A percentile compares a stretch with the other conserved stretches of the same genome.
These are phyloP conservation scores for Allantophomopsis lycopodina DNA, from an alignment of 2,329 filamentous ascomycete genomes.

Conservation along the genomic window DNA sequence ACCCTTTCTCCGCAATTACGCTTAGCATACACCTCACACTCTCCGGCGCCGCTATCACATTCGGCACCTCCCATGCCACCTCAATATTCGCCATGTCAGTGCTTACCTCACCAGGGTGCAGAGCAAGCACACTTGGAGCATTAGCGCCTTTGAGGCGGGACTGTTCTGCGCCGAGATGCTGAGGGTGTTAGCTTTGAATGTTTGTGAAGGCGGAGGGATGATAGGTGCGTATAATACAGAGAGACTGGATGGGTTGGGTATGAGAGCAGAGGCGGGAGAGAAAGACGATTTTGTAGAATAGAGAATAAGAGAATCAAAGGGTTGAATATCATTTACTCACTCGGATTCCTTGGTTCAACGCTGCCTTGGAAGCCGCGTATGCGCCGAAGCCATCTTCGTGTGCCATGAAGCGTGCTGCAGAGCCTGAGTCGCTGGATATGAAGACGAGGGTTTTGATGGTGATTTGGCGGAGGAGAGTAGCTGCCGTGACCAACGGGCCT, in stretches of 20 bases:
- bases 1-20: not conserved
- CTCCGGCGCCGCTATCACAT: not conserved
- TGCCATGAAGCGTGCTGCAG: conserved; percentile 32
- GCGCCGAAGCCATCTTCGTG: conserved; percentile 43
- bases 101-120: conserved; percentile 41
- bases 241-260: not conserved
- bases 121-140: conserved; percentile 31
- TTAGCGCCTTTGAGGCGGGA: too few relatives aligned
- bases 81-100: not conserved
- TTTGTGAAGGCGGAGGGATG: not conserved
- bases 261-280: conserved; percentile 18
- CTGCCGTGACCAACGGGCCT: conserved; percentile 40
- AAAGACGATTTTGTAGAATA: too few relatives aligned
- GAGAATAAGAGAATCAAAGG: too few relatives aligned
- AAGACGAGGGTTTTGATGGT: conserved; percentile 28
- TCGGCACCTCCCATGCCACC: not conserved
- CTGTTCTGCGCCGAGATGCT: not conserved
- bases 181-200: conserved; percentile 13
- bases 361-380: conserved; percentile 41
- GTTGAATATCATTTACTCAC: too few relatives aligned
- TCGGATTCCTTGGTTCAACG: conserved; percentile 38
- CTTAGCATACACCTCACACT: not conserved
- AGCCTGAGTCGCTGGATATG: conserved; percentile 43
- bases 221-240: too few relatives aligned
- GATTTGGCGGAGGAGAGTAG: conserved; percentile 28